These are phyloP conservation scores for Umbilicaria muhlenbergii DNA, from an alignment of 495 filamentous ascomycete species.

Conservation along the genomic window DNA sequence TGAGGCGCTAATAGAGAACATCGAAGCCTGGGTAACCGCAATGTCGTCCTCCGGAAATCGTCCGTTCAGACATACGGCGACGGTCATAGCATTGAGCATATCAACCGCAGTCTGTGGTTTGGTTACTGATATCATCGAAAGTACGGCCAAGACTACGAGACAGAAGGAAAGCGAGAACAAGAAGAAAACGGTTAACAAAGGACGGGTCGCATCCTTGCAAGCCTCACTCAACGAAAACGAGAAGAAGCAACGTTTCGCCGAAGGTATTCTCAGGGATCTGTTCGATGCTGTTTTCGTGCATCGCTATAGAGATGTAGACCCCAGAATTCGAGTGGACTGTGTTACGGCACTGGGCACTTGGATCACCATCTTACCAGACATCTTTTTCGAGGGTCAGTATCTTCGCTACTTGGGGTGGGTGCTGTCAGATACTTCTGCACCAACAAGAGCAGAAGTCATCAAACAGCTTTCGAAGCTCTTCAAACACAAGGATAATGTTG, in stretches of 20 bases:
- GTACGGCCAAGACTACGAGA: slow-evolving; percentile 56
- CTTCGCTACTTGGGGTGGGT: slow-evolving; percentile 92
- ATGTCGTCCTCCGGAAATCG: slow-evolving; percentile 73
- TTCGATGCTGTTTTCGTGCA: slow-evolving; percentile 87
- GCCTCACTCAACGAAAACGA: slow-evolving; percentile 50
- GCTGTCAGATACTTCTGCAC: slow-evolving; percentile 57
- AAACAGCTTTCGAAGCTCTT: slow-evolving; percentile 64
- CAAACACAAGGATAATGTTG: slow-evolving; percentile 57
- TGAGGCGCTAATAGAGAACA: slow-evolving; percentile 60
- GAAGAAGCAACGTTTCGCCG: slow-evolving; percentile 42
- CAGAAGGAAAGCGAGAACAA: slow-evolving; percentile 72
- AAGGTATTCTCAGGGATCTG: slow-evolving; percentile 57
- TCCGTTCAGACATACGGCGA: slow-evolving; percentile 86
- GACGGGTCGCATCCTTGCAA: slow-evolving; percentile 50
- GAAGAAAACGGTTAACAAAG: slow-evolving; percentile 62
- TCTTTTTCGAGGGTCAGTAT: slow-evolving; percentile 77
- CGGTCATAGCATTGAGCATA: slow-evolving; percentile 61
- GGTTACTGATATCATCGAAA: slow-evolving; percentile 45
- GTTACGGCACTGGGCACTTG: slow-evolving; percentile 71
- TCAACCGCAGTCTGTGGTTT: slow-evolving; percentile 52
- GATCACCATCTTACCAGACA: slow-evolving; percentile 67
- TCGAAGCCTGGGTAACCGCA: slow-evolving; percentile 68
- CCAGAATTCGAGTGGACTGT: slow-evolving; percentile 71
- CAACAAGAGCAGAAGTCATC: slow-evolving; percentile 61
- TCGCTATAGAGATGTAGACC: slow-evolving; percentile 86